Conservation (phyloP, 768 basidiomycete species). For the Gloeopeniophorella convolvens region DNA sequence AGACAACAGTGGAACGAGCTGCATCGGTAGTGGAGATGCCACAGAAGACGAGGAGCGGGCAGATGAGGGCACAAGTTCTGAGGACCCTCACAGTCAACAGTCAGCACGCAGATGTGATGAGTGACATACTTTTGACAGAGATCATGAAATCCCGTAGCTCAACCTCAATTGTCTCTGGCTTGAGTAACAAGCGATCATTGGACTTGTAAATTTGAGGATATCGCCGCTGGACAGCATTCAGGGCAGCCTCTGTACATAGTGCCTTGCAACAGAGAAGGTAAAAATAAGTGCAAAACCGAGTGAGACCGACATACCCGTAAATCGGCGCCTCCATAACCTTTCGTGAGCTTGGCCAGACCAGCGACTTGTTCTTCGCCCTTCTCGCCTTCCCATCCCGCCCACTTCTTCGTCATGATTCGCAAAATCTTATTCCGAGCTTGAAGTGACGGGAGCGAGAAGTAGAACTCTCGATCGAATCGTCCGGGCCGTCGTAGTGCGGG, state of each 20-base stretch:
- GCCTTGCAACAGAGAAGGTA: slow-evolving; percentile 48
- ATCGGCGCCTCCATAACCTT: slow-evolving; percentile 98
- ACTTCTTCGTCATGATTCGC: slow-evolving; percentile 81
- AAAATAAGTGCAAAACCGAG: slow-evolving; percentile 9
- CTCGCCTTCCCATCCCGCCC: slow-evolving; percentile 74
- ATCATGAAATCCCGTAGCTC: slow-evolving; percentile 94
- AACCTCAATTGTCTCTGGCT: slow-evolving; percentile 80
- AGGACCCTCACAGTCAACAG: neutral
- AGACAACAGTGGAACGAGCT: slow-evolving; percentile 73
- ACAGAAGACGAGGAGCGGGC: slow-evolving; percentile 84
- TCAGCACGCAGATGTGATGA: slow-evolving; percentile 5
- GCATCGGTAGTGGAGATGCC: slow-evolving; percentile 77
- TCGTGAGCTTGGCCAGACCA: slow-evolving; percentile 83
- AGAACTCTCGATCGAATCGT: slow-evolving; percentile 96
- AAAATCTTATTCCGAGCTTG: slow-evolving; percentile 87
- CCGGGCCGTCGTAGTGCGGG: slow-evolving; percentile 92
- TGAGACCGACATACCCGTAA: slow-evolving; percentile 57
- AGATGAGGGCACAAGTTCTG: slow-evolving; percentile 92
- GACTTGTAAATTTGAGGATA: slow-evolving; percentile 98
- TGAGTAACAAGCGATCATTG: slow-evolving; percentile 73
- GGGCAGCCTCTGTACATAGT: slow-evolving; percentile 90
- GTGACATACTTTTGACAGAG: slow-evolving; percentile 79
- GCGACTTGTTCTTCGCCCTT: slow-evolving; percentile 42
- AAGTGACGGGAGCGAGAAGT: slow-evolving; percentile 84
- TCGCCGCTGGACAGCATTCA: slow-evolving; percentile 92